These are phyloP conservation scores for Huntiella decipiens DNA, from an alignment of 2,329 filamentous ascomycete species.

Conservation along the genomic window DNA sequence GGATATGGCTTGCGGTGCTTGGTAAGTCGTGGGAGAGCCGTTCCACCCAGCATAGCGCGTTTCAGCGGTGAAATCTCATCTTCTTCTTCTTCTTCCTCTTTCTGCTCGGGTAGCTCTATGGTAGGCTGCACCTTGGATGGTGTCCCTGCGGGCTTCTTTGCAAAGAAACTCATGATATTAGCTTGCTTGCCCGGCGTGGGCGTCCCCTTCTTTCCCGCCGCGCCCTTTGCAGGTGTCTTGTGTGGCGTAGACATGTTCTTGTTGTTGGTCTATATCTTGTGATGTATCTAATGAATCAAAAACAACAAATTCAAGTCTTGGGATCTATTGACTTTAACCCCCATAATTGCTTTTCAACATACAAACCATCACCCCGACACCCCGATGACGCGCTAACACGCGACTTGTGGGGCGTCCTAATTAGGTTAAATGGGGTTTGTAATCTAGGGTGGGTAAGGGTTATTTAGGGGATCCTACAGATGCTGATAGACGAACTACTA, in stretches of 20 bases:
- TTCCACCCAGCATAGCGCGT: conserved; percentile 23
- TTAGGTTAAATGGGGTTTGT: too few species aligned
- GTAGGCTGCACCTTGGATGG: conserved; percentile 17
- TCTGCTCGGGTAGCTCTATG: too few species aligned
- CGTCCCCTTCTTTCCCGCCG: conserved; percentile 13
- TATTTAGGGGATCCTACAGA: too few species aligned
- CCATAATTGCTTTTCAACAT: too few species aligned
- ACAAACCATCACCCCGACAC: too few species aligned
- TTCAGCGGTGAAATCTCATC: conserved; percentile 14
- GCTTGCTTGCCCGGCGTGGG: conserved; percentile 20
- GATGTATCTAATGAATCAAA: too few species aligned
- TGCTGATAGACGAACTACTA: too few species aligned
- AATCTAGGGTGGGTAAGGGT: too few species aligned
- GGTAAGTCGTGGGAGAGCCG: conserved; percentile 19
- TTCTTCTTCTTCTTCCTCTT: conserved; percentile 1
- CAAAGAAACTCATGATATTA: conserved; percentile 27
- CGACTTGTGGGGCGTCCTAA: too few species aligned
- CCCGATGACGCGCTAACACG: too few species aligned
- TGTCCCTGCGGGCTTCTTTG: conserved; percentile 17
- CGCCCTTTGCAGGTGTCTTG: conserved; percentile 16
- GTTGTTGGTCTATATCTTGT: not conserved
- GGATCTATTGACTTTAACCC: too few species aligned
- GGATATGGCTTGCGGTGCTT: conserved; percentile 18
- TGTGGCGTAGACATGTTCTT: conserved; percentile 6
- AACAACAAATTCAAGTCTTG: too few species aligned